Evolutionary conservation across 306 rosid genomes (phyloP), one percentile per base, ranked within the genome.

Genomic region (Datisca glomerata): DNA sequence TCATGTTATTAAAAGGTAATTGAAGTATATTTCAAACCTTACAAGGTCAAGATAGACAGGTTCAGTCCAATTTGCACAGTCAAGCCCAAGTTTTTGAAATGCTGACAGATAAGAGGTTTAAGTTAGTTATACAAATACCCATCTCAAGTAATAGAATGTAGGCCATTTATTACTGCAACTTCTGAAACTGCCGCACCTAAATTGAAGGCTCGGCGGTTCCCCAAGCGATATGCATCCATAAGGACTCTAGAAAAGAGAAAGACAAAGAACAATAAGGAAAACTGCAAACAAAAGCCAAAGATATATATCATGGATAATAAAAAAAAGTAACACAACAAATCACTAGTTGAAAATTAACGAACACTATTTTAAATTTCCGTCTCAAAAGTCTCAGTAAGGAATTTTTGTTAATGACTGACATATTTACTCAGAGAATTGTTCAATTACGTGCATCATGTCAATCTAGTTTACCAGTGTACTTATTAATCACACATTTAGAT

Each of bases 61-160:
- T 29, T 89, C 91, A 11, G 56, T 63, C 97, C 97, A 80, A 37
- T 60, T 89, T 28, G 95, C 98, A 58, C 95, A 89, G 70, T 89
- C 98, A 68, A 84, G 91, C 35, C 93, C 95, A 44, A 84, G 86
- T 51, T 68, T 72, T 37, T 64, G 76, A 69, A 89, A 89, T 37
- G 93, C 98, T 80, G 77, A 24, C 9, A 45, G 5, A 47, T 38
- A 32, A 55, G 29, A 17, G 49, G 7, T 42, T 21, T 24, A 35
- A 49, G n/a, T 33, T 20, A 42, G 24, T 23, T 18, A 45, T 34
- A 22, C 41, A 38, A 37, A 59, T 39, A 24, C 7, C 2, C 39
- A 21, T 18, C 24, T 24, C 16, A 55, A 23, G 34, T 7, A 5
- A 47, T n/a, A 18, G 17, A 12, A 40, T 14, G n/a, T 10, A 19